Conservation (phyloP, 108 stramenopile species). For the Cylindrotheca fusiformis region DNA sequence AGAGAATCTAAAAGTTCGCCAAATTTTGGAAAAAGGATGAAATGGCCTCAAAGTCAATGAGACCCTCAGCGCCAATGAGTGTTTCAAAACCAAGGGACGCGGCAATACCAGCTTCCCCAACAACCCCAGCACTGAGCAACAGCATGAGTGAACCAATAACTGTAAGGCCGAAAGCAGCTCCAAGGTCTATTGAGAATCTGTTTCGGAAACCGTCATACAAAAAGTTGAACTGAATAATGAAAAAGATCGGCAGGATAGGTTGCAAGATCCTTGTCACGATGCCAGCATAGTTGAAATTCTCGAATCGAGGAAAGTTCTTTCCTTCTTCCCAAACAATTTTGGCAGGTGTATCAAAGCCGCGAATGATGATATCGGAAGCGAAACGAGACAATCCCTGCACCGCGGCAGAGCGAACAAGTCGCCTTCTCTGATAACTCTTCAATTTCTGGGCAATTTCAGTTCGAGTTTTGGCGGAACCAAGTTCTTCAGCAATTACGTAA, state of each 20-base stretch:
- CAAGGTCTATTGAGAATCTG: constrained; percentile 30
- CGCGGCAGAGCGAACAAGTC: constrained; percentile 64
- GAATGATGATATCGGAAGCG: constrained; percentile 74
- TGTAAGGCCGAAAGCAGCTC: constrained; percentile 21
- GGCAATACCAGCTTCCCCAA: constrained; percentile 40
- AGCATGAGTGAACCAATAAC: constrained; percentile 41
- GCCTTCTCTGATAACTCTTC: constrained; percentile 39
- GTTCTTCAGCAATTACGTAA: constrained; percentile 59
- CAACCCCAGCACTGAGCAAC: constrained; percentile 18
- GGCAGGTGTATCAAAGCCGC: constrained; percentile 72
- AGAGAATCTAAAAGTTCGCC: constrained; percentile 9
- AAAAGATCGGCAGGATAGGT: constrained; percentile 76
- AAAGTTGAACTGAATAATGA: constrained; percentile 79
- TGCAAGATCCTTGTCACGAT: constrained; percentile 74
- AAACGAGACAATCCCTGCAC: constrained; percentile 72
- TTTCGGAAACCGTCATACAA: constrained; percentile 73
- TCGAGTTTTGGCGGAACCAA: constrained; percentile 35
- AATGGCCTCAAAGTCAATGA: constrained; percentile 37
- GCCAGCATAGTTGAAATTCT: constrained; percentile 75
- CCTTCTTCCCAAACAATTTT: constrained; percentile 47
- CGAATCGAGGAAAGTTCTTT: constrained; percentile 32
- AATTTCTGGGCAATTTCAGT: constrained; percentile 32
- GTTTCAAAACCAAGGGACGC: constrained; percentile 35
- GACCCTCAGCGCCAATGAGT: constrained; percentile 37
- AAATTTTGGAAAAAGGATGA: constrained; percentile 24